Conservation (phyloP, 176 grass and related monocot species). For the Juncus inflexus region DNA sequence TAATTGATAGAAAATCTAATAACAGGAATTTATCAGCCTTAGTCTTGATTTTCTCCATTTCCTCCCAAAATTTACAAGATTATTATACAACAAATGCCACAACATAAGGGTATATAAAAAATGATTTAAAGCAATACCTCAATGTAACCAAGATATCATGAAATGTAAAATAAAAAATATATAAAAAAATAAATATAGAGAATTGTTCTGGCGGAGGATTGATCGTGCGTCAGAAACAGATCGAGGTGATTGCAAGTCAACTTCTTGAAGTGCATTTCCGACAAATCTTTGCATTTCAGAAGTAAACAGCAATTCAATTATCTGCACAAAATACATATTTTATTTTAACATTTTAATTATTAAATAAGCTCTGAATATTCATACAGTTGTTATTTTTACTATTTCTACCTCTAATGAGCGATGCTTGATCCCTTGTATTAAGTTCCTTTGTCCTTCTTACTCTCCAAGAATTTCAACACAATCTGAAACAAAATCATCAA, state of each 20-base stretch:
- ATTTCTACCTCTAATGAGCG: constrained; percentile 65
- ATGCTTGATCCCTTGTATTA: constrained; percentile 81
- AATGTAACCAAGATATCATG: too few species aligned
- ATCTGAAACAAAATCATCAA: constrained; percentile 36
- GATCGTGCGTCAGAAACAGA: constrained; percentile 78
- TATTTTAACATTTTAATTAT: too few species aligned
- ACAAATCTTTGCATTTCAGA: constrained; percentile 90
- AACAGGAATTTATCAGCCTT: too few species aligned
- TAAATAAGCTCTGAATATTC: too few species aligned
- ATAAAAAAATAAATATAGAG: background rate
- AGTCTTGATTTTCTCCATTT: too few species aligned
- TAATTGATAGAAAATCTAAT: too few species aligned
- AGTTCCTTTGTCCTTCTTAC: constrained; percentile 75
- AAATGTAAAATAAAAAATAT: too few species aligned
- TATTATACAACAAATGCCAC: too few species aligned
- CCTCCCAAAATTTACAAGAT: too few species aligned
- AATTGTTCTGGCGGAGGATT: constrained; percentile 47
- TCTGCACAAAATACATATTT: constrained; percentile 41
- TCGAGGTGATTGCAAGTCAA: constrained; percentile 74
- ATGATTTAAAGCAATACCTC: too few species aligned
- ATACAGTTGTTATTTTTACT: background rate
- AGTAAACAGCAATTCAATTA: constrained; percentile 73
- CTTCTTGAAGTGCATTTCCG: constrained; percentile 86
- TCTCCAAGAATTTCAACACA: constrained; percentile 82
- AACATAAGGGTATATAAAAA: too few species aligned